Base-by-base conservation (phyloP, 2,329 filamentous ascomycete genomes). In the Apiospora saccharicola region DNA sequence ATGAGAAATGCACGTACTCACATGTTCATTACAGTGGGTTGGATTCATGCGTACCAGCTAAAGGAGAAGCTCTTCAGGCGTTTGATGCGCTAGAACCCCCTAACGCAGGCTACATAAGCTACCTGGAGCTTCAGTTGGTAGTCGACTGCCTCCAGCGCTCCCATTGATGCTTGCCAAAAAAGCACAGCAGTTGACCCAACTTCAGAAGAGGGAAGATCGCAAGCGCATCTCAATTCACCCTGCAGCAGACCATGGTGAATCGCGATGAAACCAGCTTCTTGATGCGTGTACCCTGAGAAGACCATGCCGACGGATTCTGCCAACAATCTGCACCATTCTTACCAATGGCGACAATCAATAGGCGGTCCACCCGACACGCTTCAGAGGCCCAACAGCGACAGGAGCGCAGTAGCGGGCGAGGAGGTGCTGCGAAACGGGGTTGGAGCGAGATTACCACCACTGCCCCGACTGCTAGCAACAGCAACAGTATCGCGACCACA, bases 311-410 rank as follows among this genome's bases (percentile, higher is more conserved):
- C 57, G 34, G 30, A 13, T n/a, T 37, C 34, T 64, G 57, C 34
- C 57, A 41, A 64, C 57, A 64, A 64, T 64, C 57, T 24, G 57
- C 57, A 64, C 57, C 57, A 64, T 64, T 64, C 19, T 64, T 64
- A 41, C 57, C 67, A 68, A 68, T 68, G 67, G 67, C 67, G 41
- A 68, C 67, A 68, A 68, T 68, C 67, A 68, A 68, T 26, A 16
- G 67, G 44, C 67, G 67, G 67, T 68, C 67, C 44, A 68, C 67
- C 67, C 67, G 67, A 44, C 67, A 47, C 41, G 67, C 67, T 30
- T 47, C 44, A 47, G 41, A 46, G 44, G 67, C 41, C 43, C 44
- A 44, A 19, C 67, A 47, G 67, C 41, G n/a, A 46, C 67, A 68
- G 67, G 41, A 46, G 41, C 67, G 47, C 49, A 57, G 68, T 49